Evolutionary conservation across 768 basidiomycete species (phyloP).

Genomic region (Tricholoma flavovirens): DNA sequence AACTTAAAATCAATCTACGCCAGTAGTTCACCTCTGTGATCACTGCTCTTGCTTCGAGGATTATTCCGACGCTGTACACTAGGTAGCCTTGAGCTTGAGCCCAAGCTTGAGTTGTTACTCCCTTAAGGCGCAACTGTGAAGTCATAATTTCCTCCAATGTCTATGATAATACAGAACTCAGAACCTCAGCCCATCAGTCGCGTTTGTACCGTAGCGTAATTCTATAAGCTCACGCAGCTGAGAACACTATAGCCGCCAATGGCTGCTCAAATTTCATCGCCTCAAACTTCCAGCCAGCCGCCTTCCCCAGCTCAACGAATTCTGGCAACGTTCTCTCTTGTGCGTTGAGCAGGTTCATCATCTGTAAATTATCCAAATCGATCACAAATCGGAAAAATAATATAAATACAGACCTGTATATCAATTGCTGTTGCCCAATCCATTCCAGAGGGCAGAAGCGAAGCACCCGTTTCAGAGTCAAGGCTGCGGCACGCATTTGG

Average conservation of each 20-base stretch:
- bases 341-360: slow-evolving; percentile 23
- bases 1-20: too few species aligned
- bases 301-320: slow-evolving; percentile 17
- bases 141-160: too few species aligned
- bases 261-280: slow-evolving; percentile 1
- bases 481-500: slow-evolving; percentile 11
- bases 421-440: slow-evolving; percentile 16
- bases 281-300: slow-evolving; percentile 24
- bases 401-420: slow-evolving; percentile 16
- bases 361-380: slow-evolving; percentile 12
- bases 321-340: slow-evolving; percentile 25
- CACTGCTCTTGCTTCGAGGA: too few species aligned
- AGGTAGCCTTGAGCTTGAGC: too few species aligned
- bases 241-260: slow-evolving; percentile 7
- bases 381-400: not conserved
- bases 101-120: too few species aligned
- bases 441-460: slow-evolving; percentile 20
- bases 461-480: slow-evolving; percentile 7
- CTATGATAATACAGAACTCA: not conserved
- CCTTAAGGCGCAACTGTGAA: too few species aligned
- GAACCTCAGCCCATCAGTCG: not conserved
- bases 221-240: slow-evolving; percentile 2
- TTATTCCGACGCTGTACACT: too few species aligned
- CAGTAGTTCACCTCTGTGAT: too few species aligned
- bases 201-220: not conserved